Base-by-base conservation (phyloP, 2,329 filamentous ascomycete species). In the Gremmenia infestans region DNA sequence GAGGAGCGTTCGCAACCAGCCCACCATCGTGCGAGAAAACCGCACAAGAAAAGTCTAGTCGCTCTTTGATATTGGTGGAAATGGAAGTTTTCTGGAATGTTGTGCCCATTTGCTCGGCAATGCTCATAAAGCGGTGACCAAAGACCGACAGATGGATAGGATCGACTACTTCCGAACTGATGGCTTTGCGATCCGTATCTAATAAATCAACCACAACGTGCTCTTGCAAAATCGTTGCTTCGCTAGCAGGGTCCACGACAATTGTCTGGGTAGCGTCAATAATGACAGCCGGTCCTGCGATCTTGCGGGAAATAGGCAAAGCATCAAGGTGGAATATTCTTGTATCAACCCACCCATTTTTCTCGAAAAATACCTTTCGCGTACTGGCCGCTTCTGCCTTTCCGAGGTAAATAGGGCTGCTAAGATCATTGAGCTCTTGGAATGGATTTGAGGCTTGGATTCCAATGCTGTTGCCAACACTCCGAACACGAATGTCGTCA, bases 211-310 rank as follows among this genome's bases (percentile, higher is more conserved):
- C 91, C 14, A 96, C 80, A 4, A 96, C 89, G 65, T 96, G 92
- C n/a, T 94, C 83, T 14, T 49, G 36, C 4, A 56, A 35, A 32
- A 96, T 78, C 17, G 90, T 73, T 0, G 92, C 92, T 28, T 83
- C 82, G 3, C 89, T 82, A 32, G 81, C 82, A 0, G 92, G 92
- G 0, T 88, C 88, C 1, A 96, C 84, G 0, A 97, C 88, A 59
- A 97, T 93, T 0, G 92, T 97, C 72, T 97, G 92, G 0, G 88
- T 92, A 5, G 87, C 85, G 65, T 92, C 92, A 2, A 90, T 89
- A 56, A 96, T 80, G 72, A 96, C 89, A 0, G 91, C 91, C 0
- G 92, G 91, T 0, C 92, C 91, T 46, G 78, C 75, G 52, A 96
- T 77, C n/a, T 82, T 81, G 12, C 19, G n/a, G 11, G 8, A 15